These are phyloP conservation scores for Rhodotorula sphaerocarpa DNA, from an alignment of 768 basidiomycete genomes.

Conservation along the genomic window DNA sequence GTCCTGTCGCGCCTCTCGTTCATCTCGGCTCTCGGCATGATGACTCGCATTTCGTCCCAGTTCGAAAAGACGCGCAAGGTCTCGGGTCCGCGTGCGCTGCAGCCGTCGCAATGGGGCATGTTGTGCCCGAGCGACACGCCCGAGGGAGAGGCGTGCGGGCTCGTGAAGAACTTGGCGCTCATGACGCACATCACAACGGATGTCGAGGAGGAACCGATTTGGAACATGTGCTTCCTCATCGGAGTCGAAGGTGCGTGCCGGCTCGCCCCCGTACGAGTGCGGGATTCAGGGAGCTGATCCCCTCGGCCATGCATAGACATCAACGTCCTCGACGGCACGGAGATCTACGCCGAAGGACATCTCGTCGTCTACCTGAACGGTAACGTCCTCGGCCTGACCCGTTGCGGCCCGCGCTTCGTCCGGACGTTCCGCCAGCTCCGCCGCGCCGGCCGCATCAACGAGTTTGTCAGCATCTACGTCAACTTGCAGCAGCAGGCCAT, in stretches of 20 bases:
- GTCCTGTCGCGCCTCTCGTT: constrained; percentile 90
- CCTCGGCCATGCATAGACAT: constrained; percentile 56
- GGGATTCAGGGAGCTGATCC: neutral
- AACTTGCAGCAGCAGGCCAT: constrained; percentile 91
- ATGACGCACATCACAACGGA: constrained; percentile 99
- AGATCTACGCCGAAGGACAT: constrained; percentile 86
- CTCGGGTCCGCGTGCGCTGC: constrained; percentile 89
- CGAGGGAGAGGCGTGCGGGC: constrained; percentile 96
- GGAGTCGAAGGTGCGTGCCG: constrained; percentile 77
- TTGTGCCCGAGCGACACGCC: constrained; percentile 97
- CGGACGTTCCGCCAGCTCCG: constrained; percentile 82
- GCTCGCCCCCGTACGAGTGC: too few species aligned
- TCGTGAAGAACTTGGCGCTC: constrained; percentile 95
- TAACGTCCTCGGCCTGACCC: constrained; percentile 84
- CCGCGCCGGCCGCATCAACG: constrained; percentile 81
- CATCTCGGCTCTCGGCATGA: constrained; percentile 97
- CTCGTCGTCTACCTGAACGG: constrained; percentile 97
- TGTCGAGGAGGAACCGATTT: constrained; percentile 89
- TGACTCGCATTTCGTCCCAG: constrained; percentile 97
- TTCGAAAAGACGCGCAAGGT: constrained; percentile 99
- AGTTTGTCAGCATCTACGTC: constrained; percentile 93
- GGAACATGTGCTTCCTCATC: constrained; percentile 81
- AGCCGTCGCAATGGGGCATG: constrained; percentile 99
- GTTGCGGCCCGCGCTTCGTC: constrained; percentile 76
- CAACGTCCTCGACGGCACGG: constrained; percentile 78